These are phyloP conservation scores for Sesbania bispinosa DNA, from an alignment of 306 rosid genomes.

Conservation along the genomic window DNA sequence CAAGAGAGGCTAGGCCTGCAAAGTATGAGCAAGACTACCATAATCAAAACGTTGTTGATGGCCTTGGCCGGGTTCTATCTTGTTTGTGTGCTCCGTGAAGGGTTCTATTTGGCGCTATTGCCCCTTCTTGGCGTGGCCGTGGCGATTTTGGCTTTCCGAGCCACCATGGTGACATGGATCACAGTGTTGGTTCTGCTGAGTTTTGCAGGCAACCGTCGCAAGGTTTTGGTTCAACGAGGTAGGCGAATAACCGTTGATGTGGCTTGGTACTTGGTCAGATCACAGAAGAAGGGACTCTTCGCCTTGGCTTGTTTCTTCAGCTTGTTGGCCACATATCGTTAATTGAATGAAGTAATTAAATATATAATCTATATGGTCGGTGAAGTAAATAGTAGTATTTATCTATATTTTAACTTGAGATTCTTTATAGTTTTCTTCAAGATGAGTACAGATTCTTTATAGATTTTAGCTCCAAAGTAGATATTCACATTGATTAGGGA, in stretches of 20 bases:
- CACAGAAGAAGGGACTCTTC: slow-evolving; percentile 42
- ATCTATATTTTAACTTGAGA: too few species aligned
- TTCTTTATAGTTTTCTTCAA: too few species aligned
- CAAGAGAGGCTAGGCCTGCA: not conserved
- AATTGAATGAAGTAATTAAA: not conserved
- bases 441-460: too few species aligned
- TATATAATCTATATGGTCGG: too few species aligned
- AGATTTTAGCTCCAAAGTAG: too few species aligned
- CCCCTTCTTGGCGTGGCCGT: slow-evolving; percentile 9
- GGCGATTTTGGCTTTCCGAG: slow-evolving; percentile 39
- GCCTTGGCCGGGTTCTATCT: not conserved
- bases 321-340: slow-evolving; percentile 38
- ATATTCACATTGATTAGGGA: too few species aligned
- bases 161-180: slow-evolving; percentile 57
- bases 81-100: not conserved
- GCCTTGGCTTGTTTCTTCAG: slow-evolving; percentile 50
- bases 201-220: slow-evolving; percentile 55
- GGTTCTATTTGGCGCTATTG: not conserved
- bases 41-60: slow-evolving; percentile 14
- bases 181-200: slow-evolving; percentile 61
- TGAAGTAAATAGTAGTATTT: too few species aligned
- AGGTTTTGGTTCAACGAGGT: slow-evolving; percentile 47
- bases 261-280: slow-evolving; percentile 40
- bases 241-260: slow-evolving; percentile 54
- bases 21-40: slow-evolving; percentile 18